Evolutionary conservation across 768 basidiomycete genomes (phyloP).

Genomic region (Tricholoma sp.): DNA sequence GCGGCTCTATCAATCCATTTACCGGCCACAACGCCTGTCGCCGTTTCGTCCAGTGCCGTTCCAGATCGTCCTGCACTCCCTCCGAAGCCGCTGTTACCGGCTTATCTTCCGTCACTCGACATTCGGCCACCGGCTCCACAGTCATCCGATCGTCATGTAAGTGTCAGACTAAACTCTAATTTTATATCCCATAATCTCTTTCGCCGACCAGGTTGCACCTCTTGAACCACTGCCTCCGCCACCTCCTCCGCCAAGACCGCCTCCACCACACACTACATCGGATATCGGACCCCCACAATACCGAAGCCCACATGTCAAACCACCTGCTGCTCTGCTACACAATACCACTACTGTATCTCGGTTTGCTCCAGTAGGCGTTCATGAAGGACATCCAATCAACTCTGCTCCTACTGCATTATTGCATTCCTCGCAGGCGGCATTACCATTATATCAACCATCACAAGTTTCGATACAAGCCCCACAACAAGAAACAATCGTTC

Average conservation of each 20-base stretch:
- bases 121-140: not conserved
- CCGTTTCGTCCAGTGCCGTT: conserved; percentile 2
- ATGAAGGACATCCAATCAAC: not conserved
- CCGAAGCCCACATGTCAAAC: conserved; percentile 3
- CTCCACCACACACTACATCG: not conserved
- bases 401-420: not conserved
- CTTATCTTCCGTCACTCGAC: not conserved
- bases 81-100: conserved; percentile 23
- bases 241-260: conserved; percentile 1
- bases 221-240: conserved; percentile 6
- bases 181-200: not conserved
- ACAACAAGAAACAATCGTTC: conserved; percentile 15
- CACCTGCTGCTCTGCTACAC: not conserved
- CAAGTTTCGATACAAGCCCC: conserved; percentile 6
- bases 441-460: conserved; percentile 4
- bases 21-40: conserved; percentile 18
- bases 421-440: not conserved
- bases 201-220: not conserved
- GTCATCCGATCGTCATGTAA: not conserved
- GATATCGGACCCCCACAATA: conserved; percentile 11
- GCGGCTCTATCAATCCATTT: too few species aligned
- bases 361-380: not conserved
- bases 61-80: conserved; percentile 27
- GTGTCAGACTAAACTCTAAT: not conserved
- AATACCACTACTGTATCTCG: too few species aligned